phyloP scores from a whole-genome alignment of 2,329 filamentous ascomycete genomes.

The Colletotrichum sp. region DNA sequence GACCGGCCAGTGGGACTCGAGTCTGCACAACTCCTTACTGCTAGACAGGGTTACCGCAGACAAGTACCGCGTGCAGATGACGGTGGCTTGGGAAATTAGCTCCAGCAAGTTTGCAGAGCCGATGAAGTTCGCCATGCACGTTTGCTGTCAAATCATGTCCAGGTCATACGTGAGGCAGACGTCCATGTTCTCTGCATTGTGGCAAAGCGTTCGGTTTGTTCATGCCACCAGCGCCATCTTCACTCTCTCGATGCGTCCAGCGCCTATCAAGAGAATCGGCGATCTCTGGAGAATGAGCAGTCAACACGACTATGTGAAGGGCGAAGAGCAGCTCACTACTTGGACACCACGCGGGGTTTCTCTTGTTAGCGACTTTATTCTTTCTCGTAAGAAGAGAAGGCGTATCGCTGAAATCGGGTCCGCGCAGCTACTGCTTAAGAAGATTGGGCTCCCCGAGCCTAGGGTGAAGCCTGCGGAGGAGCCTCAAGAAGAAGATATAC shows the following conservation, averaged over 20 bases:
- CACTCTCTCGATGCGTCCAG: conserved; percentile 83
- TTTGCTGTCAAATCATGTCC: conserved; percentile 83
- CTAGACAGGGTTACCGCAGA: conserved; percentile 95
- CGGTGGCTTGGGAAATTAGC: conserved; percentile 83
- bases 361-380: conserved; percentile 86
- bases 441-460: conserved; percentile 56
- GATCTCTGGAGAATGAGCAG: conserved; percentile 98
- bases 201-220: conserved; percentile 83
- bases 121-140: conserved; percentile 83
- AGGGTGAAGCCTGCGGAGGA: conserved; percentile 34
- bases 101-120: conserved; percentile 86
- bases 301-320: conserved; percentile 93
- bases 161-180: conserved; percentile 84
- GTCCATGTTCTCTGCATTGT: conserved; percentile 86
- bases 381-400: conserved; percentile 73
- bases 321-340: conserved; percentile 82
- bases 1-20: conserved; percentile 96
- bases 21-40: conserved; percentile 87
- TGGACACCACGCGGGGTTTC: conserved; percentile 93
- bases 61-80: conserved; percentile 89
- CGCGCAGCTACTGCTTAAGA: conserved; percentile 69
- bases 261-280: conserved; percentile 87
- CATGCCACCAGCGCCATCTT: conserved; percentile 89
- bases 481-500: conserved; percentile 39
- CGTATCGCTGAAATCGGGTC: conserved; percentile 83